phyloP scores from a whole-genome alignment of 2,329 filamentous ascomycete genomes.

The Cladosporium phlei region DNA sequence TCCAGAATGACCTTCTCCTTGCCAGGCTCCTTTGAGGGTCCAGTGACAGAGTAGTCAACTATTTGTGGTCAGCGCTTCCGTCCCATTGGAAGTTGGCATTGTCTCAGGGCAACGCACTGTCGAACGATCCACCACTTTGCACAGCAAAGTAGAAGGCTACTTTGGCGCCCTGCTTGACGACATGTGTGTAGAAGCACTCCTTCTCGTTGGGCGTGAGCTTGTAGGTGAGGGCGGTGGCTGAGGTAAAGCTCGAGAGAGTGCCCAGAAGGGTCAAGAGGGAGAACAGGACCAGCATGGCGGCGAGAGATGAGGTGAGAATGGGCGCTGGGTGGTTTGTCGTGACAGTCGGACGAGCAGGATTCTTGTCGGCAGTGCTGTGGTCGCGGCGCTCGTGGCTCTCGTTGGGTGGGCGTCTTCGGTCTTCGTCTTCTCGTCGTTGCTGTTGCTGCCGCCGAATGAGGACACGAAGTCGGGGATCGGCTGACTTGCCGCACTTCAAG shows the following conservation, averaged over 20 bases:
- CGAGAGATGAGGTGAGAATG: background rate
- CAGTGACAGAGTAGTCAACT: conserved; percentile 83
- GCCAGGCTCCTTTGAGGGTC: conserved; percentile 53
- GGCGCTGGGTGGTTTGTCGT: background rate
- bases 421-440: conserved; percentile 4
- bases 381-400: background rate
- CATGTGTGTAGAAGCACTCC: conserved; percentile 86
- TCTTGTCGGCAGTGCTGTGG: conserved; percentile 1
- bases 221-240: conserved; percentile 91
- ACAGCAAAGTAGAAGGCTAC: conserved; percentile 99
- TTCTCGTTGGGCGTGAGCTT: conserved; percentile 85
- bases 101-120: conserved; percentile 43
- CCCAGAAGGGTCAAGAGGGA: conserved; percentile 42
- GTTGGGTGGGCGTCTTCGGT: background rate
- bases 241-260: conserved; percentile 66
- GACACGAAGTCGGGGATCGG: conserved; percentile 5
- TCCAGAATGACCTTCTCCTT: conserved; percentile 72
- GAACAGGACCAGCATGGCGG: conserved; percentile 24
- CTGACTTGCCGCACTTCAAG: too few species aligned
- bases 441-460: conserved; percentile 10
- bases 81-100: background rate
- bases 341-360: conserved; percentile 5
- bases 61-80: background rate
- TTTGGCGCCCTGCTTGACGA: conserved; percentile 76
- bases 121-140: conserved; percentile 97